These are phyloP conservation scores for Abortiporus biennis DNA, from an alignment of 1,284 basidiomycete species.

Conservation along the genomic window DNA sequence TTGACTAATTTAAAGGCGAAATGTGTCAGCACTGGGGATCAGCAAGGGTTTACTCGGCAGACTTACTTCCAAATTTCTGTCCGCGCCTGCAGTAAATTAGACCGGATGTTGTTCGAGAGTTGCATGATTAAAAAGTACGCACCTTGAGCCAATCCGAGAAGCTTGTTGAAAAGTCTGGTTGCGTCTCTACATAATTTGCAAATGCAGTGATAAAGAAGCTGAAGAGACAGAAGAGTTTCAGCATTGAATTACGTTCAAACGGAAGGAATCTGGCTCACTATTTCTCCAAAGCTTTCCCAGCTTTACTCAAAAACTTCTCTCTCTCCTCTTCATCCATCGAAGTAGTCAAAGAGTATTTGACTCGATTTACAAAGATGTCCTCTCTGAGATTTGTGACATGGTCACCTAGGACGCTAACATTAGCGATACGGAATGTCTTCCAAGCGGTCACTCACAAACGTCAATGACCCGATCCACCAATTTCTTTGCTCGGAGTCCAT, in stretches of 20 bases:
- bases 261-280: conserved; percentile 42
- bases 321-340: conserved; percentile 55
- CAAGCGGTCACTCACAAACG: conserved; percentile 53
- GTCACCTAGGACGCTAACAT: conserved; percentile 40
- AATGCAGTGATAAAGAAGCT: conserved; percentile 96
- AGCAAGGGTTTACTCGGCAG: too few species aligned
- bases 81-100: conserved; percentile 51
- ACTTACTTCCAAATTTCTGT: conserved; percentile 93
- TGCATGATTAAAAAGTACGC: conserved; percentile 12
- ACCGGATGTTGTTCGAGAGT: conserved; percentile 6
- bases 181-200: conserved; percentile 82
- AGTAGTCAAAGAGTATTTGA: conserved; percentile 80
- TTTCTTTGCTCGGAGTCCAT: conserved; percentile 76
- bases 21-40: conserved; percentile 3
- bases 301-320: conserved; percentile 53
- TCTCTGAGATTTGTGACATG: conserved; percentile 89
- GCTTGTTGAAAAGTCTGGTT: conserved; percentile 57
- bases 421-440: neutral
- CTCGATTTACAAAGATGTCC: conserved; percentile 77
- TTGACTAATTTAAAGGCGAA: conserved; percentile 61
- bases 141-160: conserved; percentile 90
- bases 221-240: neutral
- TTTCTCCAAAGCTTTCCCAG: conserved; percentile 72
- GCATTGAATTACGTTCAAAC: conserved; percentile 2
- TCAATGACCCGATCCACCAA: conserved; percentile 89